Conservation (phyloP, 305 asterid genomes). For the Salvia sclarea region DNA sequence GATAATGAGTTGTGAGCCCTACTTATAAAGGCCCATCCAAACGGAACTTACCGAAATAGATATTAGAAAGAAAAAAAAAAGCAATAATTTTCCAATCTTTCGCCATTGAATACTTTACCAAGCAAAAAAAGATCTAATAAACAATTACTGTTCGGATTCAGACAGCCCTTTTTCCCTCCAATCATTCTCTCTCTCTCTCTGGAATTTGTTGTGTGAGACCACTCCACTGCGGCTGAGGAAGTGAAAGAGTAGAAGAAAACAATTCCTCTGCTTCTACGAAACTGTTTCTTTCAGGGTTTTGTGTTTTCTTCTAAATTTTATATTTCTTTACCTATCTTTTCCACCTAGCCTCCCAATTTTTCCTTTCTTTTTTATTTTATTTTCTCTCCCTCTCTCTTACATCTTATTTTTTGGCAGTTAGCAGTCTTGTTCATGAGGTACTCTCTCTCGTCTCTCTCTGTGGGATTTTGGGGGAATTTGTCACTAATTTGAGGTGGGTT, state of each 20-base stretch:
- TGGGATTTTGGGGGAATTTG: conserved; percentile 10
- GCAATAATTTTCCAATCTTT: conserved; percentile 21
- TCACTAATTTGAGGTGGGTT: conserved; percentile 34
- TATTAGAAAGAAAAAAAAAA: neutral
- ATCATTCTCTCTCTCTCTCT: conserved; percentile 48
- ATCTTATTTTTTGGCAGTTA: conserved; percentile 40
- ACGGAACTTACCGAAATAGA: conserved; percentile 3
- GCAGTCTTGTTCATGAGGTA: conserved; percentile 52
- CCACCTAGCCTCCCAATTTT: conserved; percentile 33
- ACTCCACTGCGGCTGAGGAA: conserved; percentile 59
- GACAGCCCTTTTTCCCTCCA: conserved; percentile 45
- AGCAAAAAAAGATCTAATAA: conserved; percentile 33
- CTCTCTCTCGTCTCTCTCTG: conserved; percentile 26
- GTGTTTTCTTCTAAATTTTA: conserved; percentile 35
- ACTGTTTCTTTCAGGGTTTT: conserved; percentile 36
- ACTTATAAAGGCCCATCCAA: conserved; percentile 7
- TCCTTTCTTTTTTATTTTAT: neutral
- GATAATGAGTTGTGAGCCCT: conserved; percentile 3
- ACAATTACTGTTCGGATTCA: conserved; percentile 31
- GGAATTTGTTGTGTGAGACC: conserved; percentile 7
- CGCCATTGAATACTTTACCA: conserved; percentile 22
- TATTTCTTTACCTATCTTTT: conserved; percentile 34
- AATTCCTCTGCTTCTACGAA: conserved; percentile 69
- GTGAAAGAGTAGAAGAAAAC: conserved; percentile 76
- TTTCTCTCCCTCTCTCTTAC: conserved; percentile 12